Evolutionary conservation across 2,329 filamentous ascomycete species (phyloP).

Genomic region (Phoma sp.): DNA sequence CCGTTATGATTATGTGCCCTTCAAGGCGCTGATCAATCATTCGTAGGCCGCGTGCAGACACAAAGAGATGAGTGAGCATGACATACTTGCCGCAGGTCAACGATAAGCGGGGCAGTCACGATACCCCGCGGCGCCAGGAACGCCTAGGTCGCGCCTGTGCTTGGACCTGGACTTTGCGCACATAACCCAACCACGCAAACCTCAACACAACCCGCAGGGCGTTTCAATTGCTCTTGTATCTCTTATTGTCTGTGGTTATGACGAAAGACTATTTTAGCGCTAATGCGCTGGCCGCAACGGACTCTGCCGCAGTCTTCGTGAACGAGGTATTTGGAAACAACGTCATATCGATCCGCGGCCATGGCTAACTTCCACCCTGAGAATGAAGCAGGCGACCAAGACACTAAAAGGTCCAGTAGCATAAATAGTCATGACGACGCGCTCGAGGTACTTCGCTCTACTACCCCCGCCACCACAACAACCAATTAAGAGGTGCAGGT

Average conservation of each 20-base stretch:
- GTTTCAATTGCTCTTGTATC: conserved; percentile 5
- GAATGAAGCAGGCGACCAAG: conserved; percentile 37
- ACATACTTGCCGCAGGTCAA: conserved; percentile 27
- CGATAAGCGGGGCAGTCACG: conserved; percentile 25
- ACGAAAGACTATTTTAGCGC: conserved; percentile 31
- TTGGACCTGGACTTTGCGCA: conserved; percentile 10
- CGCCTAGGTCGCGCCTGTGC: conserved; percentile 20
- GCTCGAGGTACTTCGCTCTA: conserved; percentile 47
- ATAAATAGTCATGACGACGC: conserved; percentile 49
- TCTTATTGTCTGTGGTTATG: conserved; percentile 19
- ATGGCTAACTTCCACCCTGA: conserved; percentile 48
- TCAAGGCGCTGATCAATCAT: not conserved
- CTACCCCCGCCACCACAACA: not conserved
- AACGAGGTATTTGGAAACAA: conserved; percentile 36
- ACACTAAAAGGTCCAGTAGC: conserved; percentile 37
- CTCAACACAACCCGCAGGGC: not conserved
- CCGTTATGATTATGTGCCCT: conserved; percentile 55
- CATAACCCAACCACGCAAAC: conserved; percentile 2
- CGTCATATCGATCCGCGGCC: conserved; percentile 29
- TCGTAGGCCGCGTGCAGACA: not conserved
- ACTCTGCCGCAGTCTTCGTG: conserved; percentile 14
- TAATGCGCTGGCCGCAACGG: conserved; percentile 22
- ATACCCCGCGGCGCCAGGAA: conserved; percentile 27
- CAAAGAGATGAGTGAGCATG: conserved; percentile 37
- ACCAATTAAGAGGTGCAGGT: conserved; percentile 54